These are phyloP conservation scores for Botryotinia convoluta DNA, from an alignment of 2,329 filamentous ascomycete genomes.

Conservation along the genomic window DNA sequence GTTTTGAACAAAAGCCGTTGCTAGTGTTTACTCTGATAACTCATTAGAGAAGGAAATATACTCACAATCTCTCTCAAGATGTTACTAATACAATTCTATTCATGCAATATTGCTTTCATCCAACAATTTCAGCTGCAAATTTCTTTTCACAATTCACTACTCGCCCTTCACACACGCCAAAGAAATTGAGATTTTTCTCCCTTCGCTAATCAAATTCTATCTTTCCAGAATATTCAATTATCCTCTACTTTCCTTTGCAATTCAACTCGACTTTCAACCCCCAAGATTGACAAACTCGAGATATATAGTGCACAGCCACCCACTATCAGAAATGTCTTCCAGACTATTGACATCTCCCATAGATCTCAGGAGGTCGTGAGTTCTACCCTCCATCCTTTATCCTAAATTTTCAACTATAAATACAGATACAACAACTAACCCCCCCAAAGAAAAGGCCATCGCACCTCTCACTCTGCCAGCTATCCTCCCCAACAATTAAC, in stretches of 20 bases:
- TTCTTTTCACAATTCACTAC: neutral
- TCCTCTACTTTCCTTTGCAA: neutral
- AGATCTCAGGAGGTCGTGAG: neutral
- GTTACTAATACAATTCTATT: neutral
- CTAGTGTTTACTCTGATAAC: neutral
- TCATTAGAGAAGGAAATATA: neutral
- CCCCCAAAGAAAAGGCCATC: neutral
- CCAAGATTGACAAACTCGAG: neutral
- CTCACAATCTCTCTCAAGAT: neutral
- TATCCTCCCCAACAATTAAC: neutral
- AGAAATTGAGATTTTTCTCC: neutral
- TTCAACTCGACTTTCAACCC: neutral
- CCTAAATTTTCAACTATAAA: neutral
- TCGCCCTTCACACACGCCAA: neutral
- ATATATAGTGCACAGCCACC: neutral
- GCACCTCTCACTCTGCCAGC: neutral
- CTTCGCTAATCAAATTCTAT: neutral
- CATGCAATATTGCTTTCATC: neutral
- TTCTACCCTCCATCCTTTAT: neutral
- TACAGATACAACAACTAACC: neutral
- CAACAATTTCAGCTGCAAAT: neutral
- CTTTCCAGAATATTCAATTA: neutral
- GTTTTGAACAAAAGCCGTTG: too few species aligned
- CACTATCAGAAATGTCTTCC: neutral
- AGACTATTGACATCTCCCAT: neutral